Percentiles rank a stretch among this genome's conserved stretches.
Conservation (phyloP, 1,284 basidiomycete genomes). For the Ustilago shanxiensis region DNA sequence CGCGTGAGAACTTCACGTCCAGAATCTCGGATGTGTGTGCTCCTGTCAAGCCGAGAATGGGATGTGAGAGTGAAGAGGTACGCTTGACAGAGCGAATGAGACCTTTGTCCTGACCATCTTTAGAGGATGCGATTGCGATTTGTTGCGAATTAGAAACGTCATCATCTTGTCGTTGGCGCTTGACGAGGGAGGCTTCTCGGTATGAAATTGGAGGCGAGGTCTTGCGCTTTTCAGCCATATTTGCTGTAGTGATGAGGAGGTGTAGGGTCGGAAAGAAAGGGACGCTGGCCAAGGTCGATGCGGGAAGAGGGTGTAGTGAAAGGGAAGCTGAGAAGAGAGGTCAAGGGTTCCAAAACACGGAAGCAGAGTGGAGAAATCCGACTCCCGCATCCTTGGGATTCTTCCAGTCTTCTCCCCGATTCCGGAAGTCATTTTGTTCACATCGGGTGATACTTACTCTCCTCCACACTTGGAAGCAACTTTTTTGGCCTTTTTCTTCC, state of each 20-base stretch:
- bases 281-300: background rate
- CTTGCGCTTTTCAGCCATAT: constrained; percentile 67
- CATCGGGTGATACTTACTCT: background rate
- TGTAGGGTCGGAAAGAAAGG: background rate
- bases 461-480: background rate
- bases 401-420: too few relatives aligned
- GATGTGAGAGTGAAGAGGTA: constrained; percentile 55
- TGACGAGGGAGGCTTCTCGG: constrained; percentile 53
- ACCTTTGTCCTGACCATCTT: constrained; percentile 56
- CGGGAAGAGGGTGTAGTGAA: background rate
- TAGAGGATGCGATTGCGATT: constrained; percentile 58
- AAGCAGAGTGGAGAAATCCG: constrained; percentile 28
- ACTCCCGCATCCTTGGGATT: constrained; percentile 18
- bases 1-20: constrained; percentile 64
- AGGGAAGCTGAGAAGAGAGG: constrained; percentile 5
- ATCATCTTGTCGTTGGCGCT: constrained; percentile 58
- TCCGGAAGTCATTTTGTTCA: background rate
- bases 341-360: constrained; percentile 7
- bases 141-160: constrained; percentile 25
- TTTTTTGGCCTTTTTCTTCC: constrained; percentile 4
- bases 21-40: constrained; percentile 65
- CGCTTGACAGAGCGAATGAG: constrained; percentile 57
- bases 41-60: constrained; percentile 62
- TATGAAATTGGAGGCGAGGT: constrained; percentile 51
- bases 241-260: background rate